Base-by-base conservation (phyloP, 1,284 basidiomycete genomes). In the Cutaneotrichosporon dermatis region DNA sequence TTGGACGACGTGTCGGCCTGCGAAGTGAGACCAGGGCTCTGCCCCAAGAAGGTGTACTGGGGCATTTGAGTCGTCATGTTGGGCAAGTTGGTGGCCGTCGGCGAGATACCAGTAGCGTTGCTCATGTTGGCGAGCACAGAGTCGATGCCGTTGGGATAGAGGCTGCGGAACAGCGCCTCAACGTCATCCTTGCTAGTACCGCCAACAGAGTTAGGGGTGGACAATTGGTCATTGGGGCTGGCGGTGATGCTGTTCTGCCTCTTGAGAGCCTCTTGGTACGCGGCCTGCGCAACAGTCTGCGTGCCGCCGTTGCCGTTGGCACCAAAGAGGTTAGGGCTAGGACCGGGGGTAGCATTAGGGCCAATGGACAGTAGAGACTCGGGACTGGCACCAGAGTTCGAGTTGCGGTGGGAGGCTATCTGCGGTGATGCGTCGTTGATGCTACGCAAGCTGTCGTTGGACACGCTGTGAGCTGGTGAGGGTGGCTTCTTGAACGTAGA, bases 121-220 rank as follows among this genome's bases (percentile, higher is more conserved):
- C 43, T 43, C 2, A 52, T 53, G 34, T 40, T 51, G 12, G 58
- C 53, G 13, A 63, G 56, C 10, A 63, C 55, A 3, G 49, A 48
- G 43, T 63, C 62, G 36, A 60, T 60, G 39, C 69, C 73, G 43
- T 70, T 65, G 1, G 71, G 72, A 59, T 76, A 72, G 33, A 75
- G 64, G 59, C 71, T 74, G 11, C 71, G 70, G 72, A 74, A 75
- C 10, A 76, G 58, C 0, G 75, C 75, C 35, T 74, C 71, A 33
- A 75, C 63, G 33, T 76, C 75, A 8, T 62, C 60, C 54, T 59
- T 65, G 58, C 55, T 65, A n/a, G 59, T 57, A 6, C 52, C 58
- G 6, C 49, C 54, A 10, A 60, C 46, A n/a, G 63, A 62, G 25
- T 52, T 59, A 3, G 63, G 60, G 1, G 60, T 59, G 10, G 59